These are phyloP conservation scores for Fomes fomentarius DNA, from an alignment of 1,284 basidiomycete genomes.

Conservation along the genomic window DNA sequence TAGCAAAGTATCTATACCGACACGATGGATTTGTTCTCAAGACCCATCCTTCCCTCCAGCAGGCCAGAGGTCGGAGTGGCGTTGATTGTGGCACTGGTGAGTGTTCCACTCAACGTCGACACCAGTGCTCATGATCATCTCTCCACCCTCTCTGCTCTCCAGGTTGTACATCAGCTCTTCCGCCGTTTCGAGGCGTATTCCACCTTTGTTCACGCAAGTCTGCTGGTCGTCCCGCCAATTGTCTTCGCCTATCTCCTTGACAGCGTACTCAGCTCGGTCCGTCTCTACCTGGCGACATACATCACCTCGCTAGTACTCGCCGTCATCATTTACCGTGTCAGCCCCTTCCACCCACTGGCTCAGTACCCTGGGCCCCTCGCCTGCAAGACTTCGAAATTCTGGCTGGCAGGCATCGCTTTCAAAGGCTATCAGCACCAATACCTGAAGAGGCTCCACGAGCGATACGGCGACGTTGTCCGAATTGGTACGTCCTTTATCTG, in stretches of 20 bases:
- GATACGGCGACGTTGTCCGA: constrained; percentile 31
- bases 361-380: constrained; percentile 27
- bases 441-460: constrained; percentile 25
- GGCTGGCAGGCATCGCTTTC: constrained; percentile 11
- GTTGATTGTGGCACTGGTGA: too few species aligned
- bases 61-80: too few species aligned
- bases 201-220: neutral
- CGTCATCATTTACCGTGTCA: constrained; percentile 4
- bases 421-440: constrained; percentile 27
- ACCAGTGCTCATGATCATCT: too few species aligned
- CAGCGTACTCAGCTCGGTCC: neutral
- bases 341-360: constrained; percentile 8
- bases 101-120: too few species aligned
- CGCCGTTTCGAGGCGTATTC: neutral
- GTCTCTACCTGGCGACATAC: neutral
- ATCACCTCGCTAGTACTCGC: neutral
- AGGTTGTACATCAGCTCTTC: neutral
- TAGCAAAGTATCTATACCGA: too few species aligned
- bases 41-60: too few species aligned
- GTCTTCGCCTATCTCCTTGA: neutral
- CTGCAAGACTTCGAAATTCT: constrained; percentile 24
- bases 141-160: too few species aligned
- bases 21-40: too few species aligned
- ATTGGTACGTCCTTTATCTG: constrained; percentile 20
- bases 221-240: neutral